phyloP scores from a whole-genome alignment of 2,329 filamentous ascomycete species.

The Gnomoniopsis smithogilvyi region DNA sequence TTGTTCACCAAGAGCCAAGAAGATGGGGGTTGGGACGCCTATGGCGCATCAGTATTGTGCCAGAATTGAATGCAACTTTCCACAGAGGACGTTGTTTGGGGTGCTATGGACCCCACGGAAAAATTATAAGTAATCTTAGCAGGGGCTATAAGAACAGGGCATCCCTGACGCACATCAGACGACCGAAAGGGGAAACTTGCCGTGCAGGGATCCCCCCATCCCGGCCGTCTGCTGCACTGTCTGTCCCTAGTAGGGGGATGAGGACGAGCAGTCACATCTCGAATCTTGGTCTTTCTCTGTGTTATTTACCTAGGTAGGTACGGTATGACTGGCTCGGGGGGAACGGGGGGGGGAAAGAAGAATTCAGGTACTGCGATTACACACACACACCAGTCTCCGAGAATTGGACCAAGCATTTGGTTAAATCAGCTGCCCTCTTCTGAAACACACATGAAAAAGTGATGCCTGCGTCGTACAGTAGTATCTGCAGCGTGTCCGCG shows the following conservation, averaged over 20 bases:
- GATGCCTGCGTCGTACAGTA: no score
- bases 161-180: constrained; percentile 2
- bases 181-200: background rate
- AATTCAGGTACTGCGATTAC: no score
- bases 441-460: constrained; percentile 3
- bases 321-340: no score
- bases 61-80: background rate
- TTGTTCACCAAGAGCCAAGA: no score
- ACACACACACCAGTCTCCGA: background rate
- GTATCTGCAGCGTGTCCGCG: constrained; percentile 12
- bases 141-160: background rate
- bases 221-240: background rate
- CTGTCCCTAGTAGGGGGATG: no score
- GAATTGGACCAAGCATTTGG: background rate
- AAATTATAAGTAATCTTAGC: constrained; percentile 15
- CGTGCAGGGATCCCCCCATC: background rate
- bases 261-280: no score
- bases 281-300: no score
- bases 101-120: constrained; percentile 10
- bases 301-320: no score
- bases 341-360: no score
- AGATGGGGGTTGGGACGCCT: background rate
- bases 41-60: background rate
- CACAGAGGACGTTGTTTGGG: background rate
- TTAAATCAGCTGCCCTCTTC: background rate